phyloP scores from a whole-genome alignment of 495 filamentous ascomycete genomes.

The Hypoxylon cercidicola region DNA sequence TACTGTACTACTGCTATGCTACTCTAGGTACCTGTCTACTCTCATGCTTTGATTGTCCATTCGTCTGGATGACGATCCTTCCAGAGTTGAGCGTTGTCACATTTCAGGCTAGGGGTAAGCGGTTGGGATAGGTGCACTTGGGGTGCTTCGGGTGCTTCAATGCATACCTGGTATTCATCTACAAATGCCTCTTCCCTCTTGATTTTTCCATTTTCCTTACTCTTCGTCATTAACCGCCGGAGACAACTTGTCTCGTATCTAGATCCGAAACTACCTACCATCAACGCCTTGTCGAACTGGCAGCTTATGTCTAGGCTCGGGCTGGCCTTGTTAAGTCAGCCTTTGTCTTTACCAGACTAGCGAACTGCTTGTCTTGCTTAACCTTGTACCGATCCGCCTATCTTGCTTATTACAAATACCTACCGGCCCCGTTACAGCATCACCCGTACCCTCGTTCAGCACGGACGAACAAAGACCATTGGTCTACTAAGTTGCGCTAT shows the following conservation, averaged over 20 bases:
- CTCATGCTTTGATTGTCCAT: slow-evolving; percentile 25
- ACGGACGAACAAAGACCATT: slow-evolving; percentile 13
- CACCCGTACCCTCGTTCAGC: background rate
- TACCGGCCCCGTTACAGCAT: slow-evolving; percentile 9
- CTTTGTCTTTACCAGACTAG: slow-evolving; percentile 18
- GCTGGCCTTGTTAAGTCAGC: slow-evolving; percentile 27
- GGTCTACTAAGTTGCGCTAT: background rate
- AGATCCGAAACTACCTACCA: slow-evolving; percentile 41
- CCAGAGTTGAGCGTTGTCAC: slow-evolving; percentile 35
- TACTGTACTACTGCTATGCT: slow-evolving; percentile 24
- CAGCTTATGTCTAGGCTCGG: slow-evolving; percentile 33
- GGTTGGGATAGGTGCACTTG: slow-evolving; percentile 9
- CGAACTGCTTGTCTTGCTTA: background rate
- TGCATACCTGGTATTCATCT: slow-evolving; percentile 1
- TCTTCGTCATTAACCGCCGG: slow-evolving; percentile 37
- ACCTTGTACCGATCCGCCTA: slow-evolving; percentile 19
- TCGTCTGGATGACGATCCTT: slow-evolving; percentile 34
- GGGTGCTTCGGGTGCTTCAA: background rate
- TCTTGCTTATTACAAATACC: slow-evolving; percentile 20
- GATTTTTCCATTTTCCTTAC: background rate
- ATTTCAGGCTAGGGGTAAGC: slow-evolving; percentile 26
- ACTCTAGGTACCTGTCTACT: slow-evolving; percentile 19
- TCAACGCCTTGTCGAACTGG: background rate
- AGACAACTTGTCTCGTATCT: slow-evolving; percentile 32
- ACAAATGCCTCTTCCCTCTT: background rate